Evolutionary conservation across 2,329 filamentous ascomycete species (phyloP).

Genomic region (Cordyceps sp.): DNA sequence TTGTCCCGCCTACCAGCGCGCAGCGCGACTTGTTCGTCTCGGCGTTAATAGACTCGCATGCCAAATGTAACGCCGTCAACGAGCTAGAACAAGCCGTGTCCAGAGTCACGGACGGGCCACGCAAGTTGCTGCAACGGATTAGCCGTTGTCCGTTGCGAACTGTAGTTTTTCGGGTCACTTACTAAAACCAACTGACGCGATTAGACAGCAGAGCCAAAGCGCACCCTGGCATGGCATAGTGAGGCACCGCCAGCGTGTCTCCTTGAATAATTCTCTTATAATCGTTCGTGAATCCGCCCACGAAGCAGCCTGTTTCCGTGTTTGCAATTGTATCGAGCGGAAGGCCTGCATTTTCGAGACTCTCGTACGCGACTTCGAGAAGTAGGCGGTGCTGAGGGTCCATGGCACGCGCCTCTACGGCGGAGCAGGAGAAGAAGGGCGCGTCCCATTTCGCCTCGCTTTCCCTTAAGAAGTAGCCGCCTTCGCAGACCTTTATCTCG

Average conservation of each 20-base stretch:
- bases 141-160: not conserved
- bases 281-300: not conserved
- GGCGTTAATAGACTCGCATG: not conserved
- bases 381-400: not conserved
- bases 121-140: not conserved
- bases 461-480: constrained; percentile 1
- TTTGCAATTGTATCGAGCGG: not conserved
- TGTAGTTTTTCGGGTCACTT: not conserved
- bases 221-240: not conserved
- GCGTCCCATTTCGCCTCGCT: constrained; percentile 2
- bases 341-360: constrained; percentile 1
- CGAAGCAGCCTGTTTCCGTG: not conserved
- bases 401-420: not conserved
- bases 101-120: not conserved
- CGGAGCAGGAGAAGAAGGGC: not conserved
- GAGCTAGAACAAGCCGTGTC: constrained; percentile 1
- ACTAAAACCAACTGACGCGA: constrained; percentile 1
- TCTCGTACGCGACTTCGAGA: constrained; percentile 1
- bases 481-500: not conserved
- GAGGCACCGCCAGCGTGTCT: not conserved
- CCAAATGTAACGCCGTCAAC: not conserved
- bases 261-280: not conserved
- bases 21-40: not conserved
- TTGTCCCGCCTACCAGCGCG: not conserved
- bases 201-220: not conserved